Evolutionary conservation across 1,139 yeast genomes (phyloP).

Genomic region (Kluyveromyces sp.): DNA sequence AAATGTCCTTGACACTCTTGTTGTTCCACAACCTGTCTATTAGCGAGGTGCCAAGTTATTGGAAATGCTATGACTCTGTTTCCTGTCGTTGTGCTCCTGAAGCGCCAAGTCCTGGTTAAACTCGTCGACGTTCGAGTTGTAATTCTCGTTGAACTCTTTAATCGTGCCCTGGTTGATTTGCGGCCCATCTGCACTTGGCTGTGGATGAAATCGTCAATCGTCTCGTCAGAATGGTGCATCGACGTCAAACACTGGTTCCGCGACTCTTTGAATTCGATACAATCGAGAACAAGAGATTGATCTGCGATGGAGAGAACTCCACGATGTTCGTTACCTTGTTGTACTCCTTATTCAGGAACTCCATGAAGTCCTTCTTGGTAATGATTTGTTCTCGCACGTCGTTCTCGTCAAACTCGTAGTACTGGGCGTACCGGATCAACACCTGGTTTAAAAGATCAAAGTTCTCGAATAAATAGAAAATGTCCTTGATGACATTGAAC

Average conservation of each 20-base stretch:
- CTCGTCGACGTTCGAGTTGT: constrained; percentile 29
- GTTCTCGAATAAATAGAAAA: constrained; percentile 32
- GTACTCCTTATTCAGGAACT: constrained; percentile 29
- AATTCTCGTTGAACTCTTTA: constrained; percentile 29
- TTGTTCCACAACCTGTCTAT: constrained; percentile 9
- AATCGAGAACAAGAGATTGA: constrained; percentile 32
- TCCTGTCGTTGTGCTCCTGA: constrained; percentile 6
- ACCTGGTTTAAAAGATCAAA: constrained; percentile 35
- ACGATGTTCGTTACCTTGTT: constrained; percentile 33
- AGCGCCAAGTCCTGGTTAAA: constrained; percentile 9
- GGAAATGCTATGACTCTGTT: constrained; percentile 2
- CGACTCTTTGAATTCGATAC: constrained; percentile 30
- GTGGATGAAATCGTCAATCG: constrained; percentile 24
- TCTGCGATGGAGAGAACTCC: constrained; percentile 36
- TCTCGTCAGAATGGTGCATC: constrained; percentile 23
- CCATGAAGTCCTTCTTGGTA: constrained; percentile 32
- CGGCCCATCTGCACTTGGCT: constrained; percentile 23
- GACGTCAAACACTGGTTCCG: constrained; percentile 11
- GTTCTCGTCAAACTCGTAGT: constrained; percentile 22
- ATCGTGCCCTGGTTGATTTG: constrained; percentile 17
- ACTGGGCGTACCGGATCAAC: constrained; percentile 29
- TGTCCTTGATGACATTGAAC: constrained; percentile 32
- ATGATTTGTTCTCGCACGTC: constrained; percentile 26
- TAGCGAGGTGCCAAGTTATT: neutral
- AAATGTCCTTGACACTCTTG: constrained; percentile 11